Evolutionary conservation across 2,329 filamentous ascomycete species (phyloP).

Genomic region (Cladobotryum protrusum): DNA sequence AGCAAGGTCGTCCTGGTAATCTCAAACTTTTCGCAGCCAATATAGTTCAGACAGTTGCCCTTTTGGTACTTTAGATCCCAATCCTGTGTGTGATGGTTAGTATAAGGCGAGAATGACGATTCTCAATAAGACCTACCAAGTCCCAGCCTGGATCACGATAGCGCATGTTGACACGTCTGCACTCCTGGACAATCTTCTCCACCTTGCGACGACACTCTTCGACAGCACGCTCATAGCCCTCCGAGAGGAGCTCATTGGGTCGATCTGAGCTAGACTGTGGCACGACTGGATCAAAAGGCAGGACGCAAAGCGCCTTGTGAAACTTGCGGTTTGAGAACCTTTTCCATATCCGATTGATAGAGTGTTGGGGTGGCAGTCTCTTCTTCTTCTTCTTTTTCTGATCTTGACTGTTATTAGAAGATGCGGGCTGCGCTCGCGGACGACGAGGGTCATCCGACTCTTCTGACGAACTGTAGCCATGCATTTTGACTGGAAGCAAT

Average conservation of each 20-base stretch:
- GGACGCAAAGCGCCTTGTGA: slow-evolving; percentile 57
- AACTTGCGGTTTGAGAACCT: slow-evolving; percentile 53
- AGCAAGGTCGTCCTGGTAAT: slow-evolving; percentile 38
- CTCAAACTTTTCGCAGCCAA: slow-evolving; percentile 47
- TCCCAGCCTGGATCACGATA: slow-evolving; percentile 64
- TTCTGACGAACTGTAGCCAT: slow-evolving; percentile 45
- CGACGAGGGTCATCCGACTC: slow-evolving; percentile 42
- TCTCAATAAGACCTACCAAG: slow-evolving; percentile 38
- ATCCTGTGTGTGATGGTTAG: slow-evolving; percentile 36
- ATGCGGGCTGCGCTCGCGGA: slow-evolving; percentile 28
- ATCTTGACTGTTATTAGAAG: slow-evolving; percentile 27
- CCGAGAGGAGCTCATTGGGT: slow-evolving; percentile 54
- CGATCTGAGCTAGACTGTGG: slow-evolving; percentile 44
- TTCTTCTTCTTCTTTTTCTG: slow-evolving; percentile 53
- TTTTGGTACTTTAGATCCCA: slow-evolving; percentile 63
- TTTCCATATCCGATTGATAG: slow-evolving; percentile 62
- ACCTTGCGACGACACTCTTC: slow-evolving; percentile 59
- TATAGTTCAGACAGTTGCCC: slow-evolving; percentile 48
- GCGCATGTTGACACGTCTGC: slow-evolving; percentile 69
- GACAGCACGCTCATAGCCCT: slow-evolving; percentile 57
- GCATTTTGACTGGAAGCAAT: slow-evolving; percentile 21
- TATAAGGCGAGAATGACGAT: neutral
- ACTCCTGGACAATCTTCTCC: slow-evolving; percentile 57
- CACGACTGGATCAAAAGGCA: slow-evolving; percentile 57
- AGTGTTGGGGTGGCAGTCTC: slow-evolving; percentile 55